Percentiles rank a stretch among this genome's conserved stretches.
Conservation (phyloP, 495 filamentous ascomycete genomes). For the Antarctomyces pellizariae region DNA sequence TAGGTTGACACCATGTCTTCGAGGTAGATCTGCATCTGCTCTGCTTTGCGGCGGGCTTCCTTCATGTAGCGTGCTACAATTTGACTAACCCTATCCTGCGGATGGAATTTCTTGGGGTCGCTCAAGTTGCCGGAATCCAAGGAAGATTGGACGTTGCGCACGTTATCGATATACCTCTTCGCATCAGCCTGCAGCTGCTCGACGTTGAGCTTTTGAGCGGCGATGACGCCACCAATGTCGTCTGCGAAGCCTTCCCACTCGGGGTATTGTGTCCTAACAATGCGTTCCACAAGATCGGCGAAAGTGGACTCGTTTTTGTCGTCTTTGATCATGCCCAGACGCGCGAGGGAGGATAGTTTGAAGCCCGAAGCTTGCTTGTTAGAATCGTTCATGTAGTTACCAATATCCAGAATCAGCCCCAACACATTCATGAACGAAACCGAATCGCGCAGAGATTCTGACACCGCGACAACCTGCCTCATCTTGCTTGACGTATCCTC, state of each 20-base stretch:
- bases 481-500: conserved; percentile 71
- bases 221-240: conserved; percentile 62
- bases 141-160: conserved; percentile 76
- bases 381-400: conserved; percentile 98
- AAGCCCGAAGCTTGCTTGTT: conserved; percentile 97
- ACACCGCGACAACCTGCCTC: conserved; percentile 57
- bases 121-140: conserved; percentile 87
- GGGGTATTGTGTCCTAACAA: conserved; percentile 86
- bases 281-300: conserved; percentile 90
- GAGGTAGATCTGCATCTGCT: conserved; percentile 82
- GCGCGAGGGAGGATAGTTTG: conserved; percentile 86
- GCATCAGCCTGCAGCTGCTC: conserved; percentile 77
- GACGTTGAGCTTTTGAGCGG: conserved; percentile 82
- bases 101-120: conserved; percentile 94
- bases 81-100: conserved; percentile 82
- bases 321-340: conserved; percentile 93
- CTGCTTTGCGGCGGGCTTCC: conserved; percentile 84
- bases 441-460: conserved; percentile 74
- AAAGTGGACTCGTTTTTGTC: conserved; percentile 96
- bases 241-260: conserved; percentile 79
- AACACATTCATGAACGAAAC: conserved; percentile 87
- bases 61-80: conserved; percentile 88
- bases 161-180: conserved; percentile 84
- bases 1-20: conserved; percentile 82
- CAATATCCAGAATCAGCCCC: conserved; percentile 86